Percentiles rank a stretch among this genome's conserved stretches.
Conservation (phyloP, 2,329 filamentous ascomycete species). For the Claviceps sp. region DNA sequence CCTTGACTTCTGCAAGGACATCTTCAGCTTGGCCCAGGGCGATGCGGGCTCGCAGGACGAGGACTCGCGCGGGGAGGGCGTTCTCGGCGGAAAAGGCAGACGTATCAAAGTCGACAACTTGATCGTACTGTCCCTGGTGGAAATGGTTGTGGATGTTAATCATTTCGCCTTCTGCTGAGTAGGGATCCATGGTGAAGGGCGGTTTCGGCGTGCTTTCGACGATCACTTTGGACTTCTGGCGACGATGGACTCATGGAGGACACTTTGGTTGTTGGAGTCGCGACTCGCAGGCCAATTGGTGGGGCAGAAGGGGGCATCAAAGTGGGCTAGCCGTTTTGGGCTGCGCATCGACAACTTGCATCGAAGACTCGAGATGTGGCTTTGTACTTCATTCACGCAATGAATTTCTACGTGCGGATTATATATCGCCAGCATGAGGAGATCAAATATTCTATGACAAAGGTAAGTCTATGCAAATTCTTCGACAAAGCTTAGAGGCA, state of each 20-base stretch:
- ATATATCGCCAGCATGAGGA: background rate
- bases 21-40: slow-evolving; percentile 66
- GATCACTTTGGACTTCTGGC: background rate
- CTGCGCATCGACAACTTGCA: background rate
- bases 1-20: slow-evolving; percentile 56
- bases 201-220: slow-evolving; percentile 7
- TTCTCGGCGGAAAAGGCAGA: slow-evolving; percentile 69
- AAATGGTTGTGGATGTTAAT: slow-evolving; percentile 60
- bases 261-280: slow-evolving; percentile 5
- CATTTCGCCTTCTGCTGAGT: slow-evolving; percentile 57
- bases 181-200: slow-evolving; percentile 49
- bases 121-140: slow-evolving; percentile 71
- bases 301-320: background rate
- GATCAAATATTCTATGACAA: no score
- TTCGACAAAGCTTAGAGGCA: no score
- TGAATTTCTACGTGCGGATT: background rate
- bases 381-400: background rate
- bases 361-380: background rate
- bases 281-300: slow-evolving; percentile 2
- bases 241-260: slow-evolving; percentile 3
- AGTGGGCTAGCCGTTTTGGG: background rate
- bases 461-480: no score
- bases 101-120: slow-evolving; percentile 75
- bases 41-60: slow-evolving; percentile 70
- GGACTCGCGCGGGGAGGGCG: slow-evolving; percentile 58